phyloP scores from a whole-genome alignment of 768 basidiomycete species.

The Pisolithus tinctorius region DNA sequence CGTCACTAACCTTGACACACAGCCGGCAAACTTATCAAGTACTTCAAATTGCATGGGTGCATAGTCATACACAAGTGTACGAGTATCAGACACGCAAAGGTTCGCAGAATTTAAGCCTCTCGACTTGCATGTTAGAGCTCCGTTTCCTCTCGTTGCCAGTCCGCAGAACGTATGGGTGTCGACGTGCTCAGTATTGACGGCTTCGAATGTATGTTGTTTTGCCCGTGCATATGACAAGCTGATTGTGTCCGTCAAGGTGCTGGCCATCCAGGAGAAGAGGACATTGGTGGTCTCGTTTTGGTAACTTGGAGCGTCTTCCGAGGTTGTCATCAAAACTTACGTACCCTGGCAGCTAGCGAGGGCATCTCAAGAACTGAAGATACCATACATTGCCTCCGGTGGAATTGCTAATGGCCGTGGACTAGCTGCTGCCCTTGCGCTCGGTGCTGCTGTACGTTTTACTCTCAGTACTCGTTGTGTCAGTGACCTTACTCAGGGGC shows the following conservation, averaged over 20 bases:
- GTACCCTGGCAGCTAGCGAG: conserved; percentile 58
- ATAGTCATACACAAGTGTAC: conserved; percentile 91
- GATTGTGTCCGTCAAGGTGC: conserved; percentile 48
- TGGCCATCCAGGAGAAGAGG: conserved; percentile 92
- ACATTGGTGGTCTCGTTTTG: conserved; percentile 82
- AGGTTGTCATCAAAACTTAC: not conserved
- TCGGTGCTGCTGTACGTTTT: conserved; percentile 68
- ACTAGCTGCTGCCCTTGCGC: conserved; percentile 69
- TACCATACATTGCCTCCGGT: conserved; percentile 88
- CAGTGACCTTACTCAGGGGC: not conserved
- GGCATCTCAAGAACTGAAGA: conserved; percentile 74
- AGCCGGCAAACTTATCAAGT: conserved; percentile 76
- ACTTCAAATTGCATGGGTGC: conserved; percentile 69
- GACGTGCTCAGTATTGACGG: conserved; percentile 87
- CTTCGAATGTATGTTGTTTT: conserved; percentile 63
- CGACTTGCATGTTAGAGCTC: not conserved
- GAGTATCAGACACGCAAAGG: conserved; percentile 79
- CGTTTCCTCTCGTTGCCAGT: conserved; percentile 20
- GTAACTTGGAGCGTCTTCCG: conserved; percentile 30
- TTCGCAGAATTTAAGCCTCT: conserved; percentile 14
- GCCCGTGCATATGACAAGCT: not conserved
- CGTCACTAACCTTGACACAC: not conserved
- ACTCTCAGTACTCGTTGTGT: not conserved
- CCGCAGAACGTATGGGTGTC: conserved; percentile 72
- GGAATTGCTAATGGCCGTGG: conserved; percentile 87